phyloP scores from a whole-genome alignment of 1,284 basidiomycete species.

The Sporisorium exsertum region DNA sequence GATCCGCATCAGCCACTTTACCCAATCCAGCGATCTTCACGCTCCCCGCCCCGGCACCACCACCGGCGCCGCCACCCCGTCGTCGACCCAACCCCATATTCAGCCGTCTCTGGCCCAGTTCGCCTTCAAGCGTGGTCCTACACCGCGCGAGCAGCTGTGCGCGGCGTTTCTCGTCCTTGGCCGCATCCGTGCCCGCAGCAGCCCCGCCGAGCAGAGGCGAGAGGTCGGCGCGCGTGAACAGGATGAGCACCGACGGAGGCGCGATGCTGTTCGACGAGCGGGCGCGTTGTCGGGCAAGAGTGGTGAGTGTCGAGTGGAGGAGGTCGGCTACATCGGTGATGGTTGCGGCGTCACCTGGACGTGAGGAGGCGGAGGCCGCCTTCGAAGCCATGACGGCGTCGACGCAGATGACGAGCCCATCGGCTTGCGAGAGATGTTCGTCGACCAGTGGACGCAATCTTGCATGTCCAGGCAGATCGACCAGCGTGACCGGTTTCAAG shows the following conservation, averaged over 20 bases:
- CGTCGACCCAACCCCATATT: conserved; percentile 55
- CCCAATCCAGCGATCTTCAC: conserved; percentile 62
- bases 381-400: conserved; percentile 63
- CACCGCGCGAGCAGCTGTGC: conserved; percentile 61
- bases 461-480: conserved; percentile 65
- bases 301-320: conserved; percentile 56
- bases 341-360: conserved; percentile 26
- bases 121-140: conserved; percentile 55
- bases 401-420: conserved; percentile 64
- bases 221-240: conserved; percentile 64
- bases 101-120: conserved; percentile 53
- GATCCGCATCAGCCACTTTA: conserved; percentile 46
- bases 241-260: conserved; percentile 56
- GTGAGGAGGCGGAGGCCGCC: conserved; percentile 14
- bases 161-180: conserved; percentile 56
- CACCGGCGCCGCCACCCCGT: not conserved
- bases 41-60: conserved; percentile 12
- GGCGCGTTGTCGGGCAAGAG: conserved; percentile 42
- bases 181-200: conserved; percentile 36
- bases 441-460: conserved; percentile 53
- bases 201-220: conserved; percentile 60
- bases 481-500: conserved; percentile 41
- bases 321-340: conserved; percentile 54
- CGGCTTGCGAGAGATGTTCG: conserved; percentile 51
- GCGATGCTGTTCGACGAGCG: conserved; percentile 10